Evolutionary conservation across 1,139 yeast genomes (phyloP).

Genomic region (Meyerozyma carpophila): DNA sequence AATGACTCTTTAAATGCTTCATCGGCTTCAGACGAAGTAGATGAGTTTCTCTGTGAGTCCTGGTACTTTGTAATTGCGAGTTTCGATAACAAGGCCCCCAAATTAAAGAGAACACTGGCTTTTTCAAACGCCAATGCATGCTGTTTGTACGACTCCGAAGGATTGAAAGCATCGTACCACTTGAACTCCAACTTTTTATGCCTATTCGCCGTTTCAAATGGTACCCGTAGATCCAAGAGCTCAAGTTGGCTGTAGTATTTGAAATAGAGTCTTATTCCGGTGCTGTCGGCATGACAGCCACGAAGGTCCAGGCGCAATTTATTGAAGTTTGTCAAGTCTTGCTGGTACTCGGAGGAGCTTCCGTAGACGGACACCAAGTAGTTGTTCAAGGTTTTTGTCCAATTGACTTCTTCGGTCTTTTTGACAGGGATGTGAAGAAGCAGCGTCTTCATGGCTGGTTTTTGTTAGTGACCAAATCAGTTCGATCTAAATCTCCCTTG

Average conservation of each 20-base stretch:
- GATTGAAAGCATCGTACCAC: slow-evolving; percentile 74
- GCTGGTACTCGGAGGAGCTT: slow-evolving; percentile 48
- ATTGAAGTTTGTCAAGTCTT: slow-evolving; percentile 52
- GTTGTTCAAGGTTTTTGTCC: slow-evolving; percentile 57
- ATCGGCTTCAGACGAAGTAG: slow-evolving; percentile 31
- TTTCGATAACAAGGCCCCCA: slow-evolving; percentile 30
- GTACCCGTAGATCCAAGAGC: slow-evolving; percentile 69
- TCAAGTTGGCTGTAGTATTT: slow-evolving; percentile 82
- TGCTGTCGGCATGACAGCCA: slow-evolving; percentile 49
- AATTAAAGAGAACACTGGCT: slow-evolving; percentile 75
- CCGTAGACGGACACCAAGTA: slow-evolving; percentile 67
- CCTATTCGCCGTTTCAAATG: slow-evolving; percentile 54
- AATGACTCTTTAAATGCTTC: slow-evolving; percentile 55
- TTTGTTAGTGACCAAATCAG: not conserved
- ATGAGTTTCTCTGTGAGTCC: slow-evolving; percentile 40
- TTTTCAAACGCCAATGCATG: slow-evolving; percentile 79
- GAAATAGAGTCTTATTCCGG: slow-evolving; percentile 50
- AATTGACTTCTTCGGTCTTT: slow-evolving; percentile 56
- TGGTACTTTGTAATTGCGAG: slow-evolving; percentile 50
- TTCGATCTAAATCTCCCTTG: not conserved
- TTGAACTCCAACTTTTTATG: slow-evolving; percentile 53
- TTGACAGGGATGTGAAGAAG: slow-evolving; percentile 40
- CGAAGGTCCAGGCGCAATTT: slow-evolving; percentile 58
- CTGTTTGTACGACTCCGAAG: slow-evolving; percentile 34
- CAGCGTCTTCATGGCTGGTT: slow-evolving; percentile 28